Evolutionary conservation across 805 yeast genomes (phyloP).

Genomic region (Lipomyces japonicus): DNA sequence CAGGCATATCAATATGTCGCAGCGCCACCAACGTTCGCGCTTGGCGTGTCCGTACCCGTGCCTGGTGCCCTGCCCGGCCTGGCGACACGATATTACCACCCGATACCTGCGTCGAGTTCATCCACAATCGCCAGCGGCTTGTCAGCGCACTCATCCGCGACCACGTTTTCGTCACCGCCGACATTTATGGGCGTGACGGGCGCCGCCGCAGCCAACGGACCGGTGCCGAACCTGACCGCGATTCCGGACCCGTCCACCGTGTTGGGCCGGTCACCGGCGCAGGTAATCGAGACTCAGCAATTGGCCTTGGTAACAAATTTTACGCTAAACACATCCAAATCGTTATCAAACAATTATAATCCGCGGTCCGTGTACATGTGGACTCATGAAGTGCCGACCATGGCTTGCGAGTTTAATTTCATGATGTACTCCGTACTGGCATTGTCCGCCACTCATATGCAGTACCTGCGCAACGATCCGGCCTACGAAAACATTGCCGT

Average conservation of each 20-base stretch:
- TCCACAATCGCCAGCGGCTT: constrained; percentile 23
- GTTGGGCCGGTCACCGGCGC: constrained; percentile 12
- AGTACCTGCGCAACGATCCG: constrained; percentile 20
- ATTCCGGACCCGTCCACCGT: constrained; percentile 22
- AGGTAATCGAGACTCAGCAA: constrained; percentile 23
- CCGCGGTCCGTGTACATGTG: constrained; percentile 28
- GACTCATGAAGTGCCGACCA: constrained; percentile 27
- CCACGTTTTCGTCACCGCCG: constrained; percentile 25
- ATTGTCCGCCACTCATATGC: constrained; percentile 26
- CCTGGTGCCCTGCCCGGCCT: constrained; percentile 27
- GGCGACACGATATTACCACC: constrained; percentile 20
- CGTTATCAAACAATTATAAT: constrained; percentile 22
- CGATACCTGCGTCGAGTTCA: constrained; percentile 9
- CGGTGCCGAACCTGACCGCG: constrained; percentile 22
- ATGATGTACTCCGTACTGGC: constrained; percentile 29
- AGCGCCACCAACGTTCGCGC: constrained; percentile 6
- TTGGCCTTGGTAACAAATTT: constrained; percentile 23
- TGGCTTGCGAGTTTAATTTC: constrained; percentile 26
- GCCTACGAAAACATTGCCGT: constrained; percentile 24
- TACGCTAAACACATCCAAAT: constrained; percentile 22
- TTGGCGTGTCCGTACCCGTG: constrained; percentile 24
- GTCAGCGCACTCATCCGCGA: constrained; percentile 26
- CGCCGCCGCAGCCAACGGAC: constrained; percentile 14
- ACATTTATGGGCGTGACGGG: constrained; percentile 10
- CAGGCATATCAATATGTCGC: background rate